A percentile compares a stretch with the other conserved stretches of the same genome.
Conservation (phyloP, 352 stramenopile genomes). For the Pythium grandisporangium region DNA sequence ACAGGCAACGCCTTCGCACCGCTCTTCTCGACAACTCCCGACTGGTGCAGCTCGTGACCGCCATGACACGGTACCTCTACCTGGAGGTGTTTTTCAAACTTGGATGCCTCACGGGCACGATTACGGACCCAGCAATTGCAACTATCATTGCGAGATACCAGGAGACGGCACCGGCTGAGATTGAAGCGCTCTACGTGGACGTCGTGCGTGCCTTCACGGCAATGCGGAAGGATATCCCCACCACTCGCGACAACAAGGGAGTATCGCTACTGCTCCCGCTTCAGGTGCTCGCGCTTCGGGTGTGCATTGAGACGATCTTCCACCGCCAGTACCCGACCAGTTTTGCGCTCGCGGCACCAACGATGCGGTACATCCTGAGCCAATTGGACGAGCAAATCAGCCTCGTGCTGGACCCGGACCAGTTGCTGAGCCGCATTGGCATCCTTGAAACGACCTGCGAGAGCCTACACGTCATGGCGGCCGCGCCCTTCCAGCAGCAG, state of each 20-base stretch:
- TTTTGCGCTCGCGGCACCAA: slow-evolving; percentile 21
- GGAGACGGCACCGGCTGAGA: slow-evolving; percentile 9
- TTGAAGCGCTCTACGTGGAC: slow-evolving; percentile 34
- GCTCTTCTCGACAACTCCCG: slow-evolving; percentile 12
- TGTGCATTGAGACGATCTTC: slow-evolving; percentile 52
- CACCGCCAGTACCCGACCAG: slow-evolving; percentile 51
- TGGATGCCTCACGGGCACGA: slow-evolving; percentile 11
- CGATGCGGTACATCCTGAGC: slow-evolving; percentile 33
- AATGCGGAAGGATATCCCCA: too few species aligned
- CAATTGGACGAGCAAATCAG: slow-evolving; percentile 30
- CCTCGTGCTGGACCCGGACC: slow-evolving; percentile 39
- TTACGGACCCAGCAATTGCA: slow-evolving; percentile 9
- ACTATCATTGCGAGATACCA: too few species aligned
- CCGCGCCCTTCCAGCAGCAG: slow-evolving; percentile 27
- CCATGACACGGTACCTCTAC: slow-evolving; percentile 27
- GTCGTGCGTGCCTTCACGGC: slow-evolving; percentile 22
- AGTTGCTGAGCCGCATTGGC: slow-evolving; percentile 39
- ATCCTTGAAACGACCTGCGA: slow-evolving; percentile 56
- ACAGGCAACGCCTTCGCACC: slow-evolving; percentile 19
- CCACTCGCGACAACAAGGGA: slow-evolving; percentile 15
- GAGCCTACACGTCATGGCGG: slow-evolving; percentile 26
- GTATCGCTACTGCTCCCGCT: slow-evolving; percentile 34
- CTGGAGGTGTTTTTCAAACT: slow-evolving; percentile 30
- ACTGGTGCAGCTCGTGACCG: slow-evolving; percentile 32
- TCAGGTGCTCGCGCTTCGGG: slow-evolving; percentile 43